phyloP scores from a whole-genome alignment of 2,329 filamentous ascomycete species.

The Meredithiella fracta region DNA sequence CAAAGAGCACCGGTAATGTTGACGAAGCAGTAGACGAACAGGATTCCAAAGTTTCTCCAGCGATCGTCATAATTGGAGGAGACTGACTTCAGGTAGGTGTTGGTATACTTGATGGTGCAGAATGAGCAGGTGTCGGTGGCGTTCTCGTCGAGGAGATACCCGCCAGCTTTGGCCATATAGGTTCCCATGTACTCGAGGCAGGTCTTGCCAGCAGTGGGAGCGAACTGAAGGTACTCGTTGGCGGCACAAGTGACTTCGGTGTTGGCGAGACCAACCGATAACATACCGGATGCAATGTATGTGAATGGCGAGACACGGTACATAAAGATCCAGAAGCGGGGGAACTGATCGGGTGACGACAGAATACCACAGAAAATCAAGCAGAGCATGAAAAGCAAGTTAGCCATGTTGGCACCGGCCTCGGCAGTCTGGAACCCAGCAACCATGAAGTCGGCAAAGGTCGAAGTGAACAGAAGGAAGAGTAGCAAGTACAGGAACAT shows the following conservation, averaged over 20 bases:
- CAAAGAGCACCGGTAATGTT: constrained; percentile 39
- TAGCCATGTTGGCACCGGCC: constrained; percentile 59
- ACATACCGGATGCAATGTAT: constrained; percentile 59
- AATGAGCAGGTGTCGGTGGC: constrained; percentile 37
- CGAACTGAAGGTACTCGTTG: constrained; percentile 54
- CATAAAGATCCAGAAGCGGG: constrained; percentile 71
- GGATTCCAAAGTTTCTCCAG: constrained; percentile 53
- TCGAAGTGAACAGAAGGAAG: constrained; percentile 68
- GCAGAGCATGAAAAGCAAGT: constrained; percentile 55
- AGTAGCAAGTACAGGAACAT: constrained; percentile 62
- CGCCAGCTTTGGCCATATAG: constrained; percentile 34
- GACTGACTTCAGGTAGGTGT: constrained; percentile 32
- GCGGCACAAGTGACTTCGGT: constrained; percentile 46
- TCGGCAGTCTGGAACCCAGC: constrained; percentile 60
- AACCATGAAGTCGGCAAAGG: constrained; percentile 65
- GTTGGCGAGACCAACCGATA: constrained; percentile 54
- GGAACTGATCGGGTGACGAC: constrained; percentile 42
- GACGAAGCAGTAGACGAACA: constrained; percentile 42
- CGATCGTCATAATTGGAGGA: constrained; percentile 38
- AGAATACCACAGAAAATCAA: constrained; percentile 66
- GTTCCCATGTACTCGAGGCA: constrained; percentile 41
- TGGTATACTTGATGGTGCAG: constrained; percentile 36
- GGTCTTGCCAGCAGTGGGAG: constrained; percentile 39
- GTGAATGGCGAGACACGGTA: constrained; percentile 70
- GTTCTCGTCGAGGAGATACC: constrained; percentile 33